These are phyloP conservation scores for Fagus sylvatica DNA, from an alignment of 306 rosid genomes.

Conservation along the genomic window DNA sequence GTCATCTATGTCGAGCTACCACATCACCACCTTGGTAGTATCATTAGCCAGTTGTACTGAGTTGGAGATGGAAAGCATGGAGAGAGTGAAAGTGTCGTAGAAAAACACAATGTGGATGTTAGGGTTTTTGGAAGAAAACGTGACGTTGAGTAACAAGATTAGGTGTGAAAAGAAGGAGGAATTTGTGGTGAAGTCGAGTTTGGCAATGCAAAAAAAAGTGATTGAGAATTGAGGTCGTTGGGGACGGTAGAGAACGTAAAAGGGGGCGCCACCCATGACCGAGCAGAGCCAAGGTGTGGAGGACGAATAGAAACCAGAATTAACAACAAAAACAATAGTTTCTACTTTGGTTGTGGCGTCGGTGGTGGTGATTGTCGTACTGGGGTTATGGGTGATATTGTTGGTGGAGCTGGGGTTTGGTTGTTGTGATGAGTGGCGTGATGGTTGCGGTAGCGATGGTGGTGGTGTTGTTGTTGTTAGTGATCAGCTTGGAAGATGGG, in stretches of 20 bases:
- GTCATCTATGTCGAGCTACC: too few relatives aligned
- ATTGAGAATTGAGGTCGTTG: conserved; percentile 86
- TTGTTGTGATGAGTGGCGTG: conserved; percentile 21
- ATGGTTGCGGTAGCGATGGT: conserved; percentile 35
- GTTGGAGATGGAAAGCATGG: conserved; percentile 33
- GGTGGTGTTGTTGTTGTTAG: conserved; percentile 20
- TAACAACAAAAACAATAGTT: conserved; percentile 86
- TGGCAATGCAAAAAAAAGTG: conserved; percentile 74
- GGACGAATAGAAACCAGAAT: conserved; percentile 74
- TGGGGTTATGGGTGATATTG: conserved; percentile 69
- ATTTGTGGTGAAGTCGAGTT: conserved; percentile 76
- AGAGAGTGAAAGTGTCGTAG: conserved; percentile 60
- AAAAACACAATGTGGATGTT: conserved; percentile 76
- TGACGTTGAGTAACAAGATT: conserved; percentile 65
- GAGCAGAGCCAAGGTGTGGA: conserved; percentile 55
- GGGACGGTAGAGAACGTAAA: conserved; percentile 85
- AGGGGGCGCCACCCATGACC: conserved; percentile 74
- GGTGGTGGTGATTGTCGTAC: conserved; percentile 53
- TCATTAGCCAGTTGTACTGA: conserved; percentile 65
- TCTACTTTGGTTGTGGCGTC: conserved; percentile 56
- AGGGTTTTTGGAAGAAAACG: conserved; percentile 69
- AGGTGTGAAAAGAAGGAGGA: conserved; percentile 67
- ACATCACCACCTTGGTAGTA: too few relatives aligned
- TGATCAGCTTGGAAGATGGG: conserved; percentile 56
- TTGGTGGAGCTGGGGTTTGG: conserved; percentile 59